These are phyloP conservation scores for Amaranthus cruentus DNA, from an alignment of 148 eudicot genomes.

Conservation along the genomic window DNA sequence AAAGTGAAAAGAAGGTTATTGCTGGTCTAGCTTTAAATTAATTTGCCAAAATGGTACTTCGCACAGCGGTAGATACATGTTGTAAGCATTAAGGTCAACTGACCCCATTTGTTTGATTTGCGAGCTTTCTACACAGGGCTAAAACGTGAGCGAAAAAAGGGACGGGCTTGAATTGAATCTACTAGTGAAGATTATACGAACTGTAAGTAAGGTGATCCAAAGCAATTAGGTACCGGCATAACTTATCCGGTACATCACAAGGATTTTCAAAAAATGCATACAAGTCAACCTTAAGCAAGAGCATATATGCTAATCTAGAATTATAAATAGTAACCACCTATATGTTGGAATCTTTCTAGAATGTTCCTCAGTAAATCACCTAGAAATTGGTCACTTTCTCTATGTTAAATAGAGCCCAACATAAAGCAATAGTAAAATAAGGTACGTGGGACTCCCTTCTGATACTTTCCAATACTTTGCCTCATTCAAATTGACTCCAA, in stretches of 20 bases:
- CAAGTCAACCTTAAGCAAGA: constrained; percentile 1
- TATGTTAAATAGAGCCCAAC: not conserved
- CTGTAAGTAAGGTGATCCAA: not conserved
- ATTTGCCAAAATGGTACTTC: not conserved
- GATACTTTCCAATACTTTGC: not conserved
- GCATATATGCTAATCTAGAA: not conserved
- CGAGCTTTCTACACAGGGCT: too few species aligned
- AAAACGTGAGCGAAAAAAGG: too few species aligned
- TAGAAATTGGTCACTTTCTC: not conserved
- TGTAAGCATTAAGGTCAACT: not conserved
- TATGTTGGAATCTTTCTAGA: too few species aligned
- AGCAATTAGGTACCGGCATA: not conserved
- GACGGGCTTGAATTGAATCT: too few species aligned
- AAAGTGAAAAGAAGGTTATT: too few species aligned
- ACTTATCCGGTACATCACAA: not conserved
- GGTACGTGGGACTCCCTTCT: not conserved
- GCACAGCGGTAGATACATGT: not conserved
- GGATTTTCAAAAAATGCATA: constrained; percentile 2
- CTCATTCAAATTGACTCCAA: not conserved
- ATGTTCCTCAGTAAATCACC: too few species aligned
- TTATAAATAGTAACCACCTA: not conserved
- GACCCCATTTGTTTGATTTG: too few species aligned
- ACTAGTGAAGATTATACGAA: not conserved
- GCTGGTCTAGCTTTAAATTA: too few species aligned
- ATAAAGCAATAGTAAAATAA: not conserved